Percentiles rank a stretch among this genome's conserved stretches.
Evolutionary conservation across 768 basidiomycete species (phyloP).

Genomic region (Lactarius hengduanensis): DNA sequence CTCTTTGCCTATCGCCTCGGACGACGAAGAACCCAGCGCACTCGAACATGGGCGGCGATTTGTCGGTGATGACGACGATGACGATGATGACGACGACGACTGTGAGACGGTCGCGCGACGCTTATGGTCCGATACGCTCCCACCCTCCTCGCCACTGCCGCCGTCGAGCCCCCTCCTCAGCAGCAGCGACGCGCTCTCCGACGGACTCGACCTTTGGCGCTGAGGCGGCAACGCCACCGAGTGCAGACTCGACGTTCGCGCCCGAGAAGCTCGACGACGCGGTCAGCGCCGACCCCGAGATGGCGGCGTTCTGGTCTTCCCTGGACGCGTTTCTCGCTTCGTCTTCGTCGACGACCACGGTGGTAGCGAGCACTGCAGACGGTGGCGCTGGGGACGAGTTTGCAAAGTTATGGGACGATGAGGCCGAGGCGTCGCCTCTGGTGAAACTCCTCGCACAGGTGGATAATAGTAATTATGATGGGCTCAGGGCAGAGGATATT

Average conservation of each 20-base stretch:
- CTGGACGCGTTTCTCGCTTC: conserved; percentile 21
- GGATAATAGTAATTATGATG: not conserved
- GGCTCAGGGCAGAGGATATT: conserved; percentile 21
- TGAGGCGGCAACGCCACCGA: not conserved
- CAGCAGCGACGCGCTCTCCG: conserved; percentile 29
- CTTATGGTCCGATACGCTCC: conserved; percentile 33
- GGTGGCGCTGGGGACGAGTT: not conserved
- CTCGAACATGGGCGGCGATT: conserved; percentile 32
- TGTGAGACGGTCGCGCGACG: conserved; percentile 15
- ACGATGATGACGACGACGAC: conserved; percentile 16
- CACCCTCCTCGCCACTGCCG: conserved; percentile 37
- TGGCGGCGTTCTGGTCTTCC: conserved; percentile 21
- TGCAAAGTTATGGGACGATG: conserved; percentile 7
- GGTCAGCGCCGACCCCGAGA: conserved; percentile 7
- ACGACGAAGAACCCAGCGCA: conserved; percentile 36
- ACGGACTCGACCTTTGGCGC: conserved; percentile 25
- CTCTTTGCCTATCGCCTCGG: conserved; percentile 49
- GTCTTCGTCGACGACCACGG: not conserved
- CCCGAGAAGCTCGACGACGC: not conserved
- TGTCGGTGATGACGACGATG: conserved; percentile 6
- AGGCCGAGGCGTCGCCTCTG: not conserved
- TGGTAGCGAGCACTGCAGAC: not conserved
- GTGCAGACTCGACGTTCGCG: not conserved
- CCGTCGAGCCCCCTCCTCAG: conserved; percentile 39
- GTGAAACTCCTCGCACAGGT: conserved; percentile 9